Base-by-base conservation (phyloP, 331 rosid species). In the Prunus yedoensis region DNA sequence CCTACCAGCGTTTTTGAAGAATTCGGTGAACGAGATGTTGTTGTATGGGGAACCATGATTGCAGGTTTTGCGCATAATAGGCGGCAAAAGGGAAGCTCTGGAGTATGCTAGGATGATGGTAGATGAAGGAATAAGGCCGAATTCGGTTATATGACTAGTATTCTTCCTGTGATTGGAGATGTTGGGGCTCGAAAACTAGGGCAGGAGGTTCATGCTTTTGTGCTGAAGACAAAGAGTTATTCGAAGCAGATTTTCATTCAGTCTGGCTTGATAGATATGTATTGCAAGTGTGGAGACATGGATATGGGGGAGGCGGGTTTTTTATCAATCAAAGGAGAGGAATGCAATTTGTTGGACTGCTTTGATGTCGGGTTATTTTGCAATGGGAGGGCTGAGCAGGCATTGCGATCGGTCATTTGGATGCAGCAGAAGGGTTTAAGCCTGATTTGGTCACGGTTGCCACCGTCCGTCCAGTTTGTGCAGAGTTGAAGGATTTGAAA, bases 391-490 rank as follows among this genome's bases (percentile, higher is more conserved):
- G 84, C 81, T 1, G 93, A 93, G 80, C 96, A 86, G 85, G 97
- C 97, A 4, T 63, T 93, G 54, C 82, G 89, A 82, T 89, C 96
- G 14, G 79, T 88, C 23, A 57, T 89, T 73, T 93, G 97, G 97
- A 93, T 93, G 97, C 96, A 93, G 89, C 94, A 90, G 76, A 93
- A 86, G 97, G 97, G 54, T 84, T 86, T 80, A 86, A 53, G 88
- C 97, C 94, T 5, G 97, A 93, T 74, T 75, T 83, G 10, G 91
- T 90, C 52, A 90, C 94, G 0, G 76, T 93, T 63, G 94, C 97
- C 57, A 90, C 93, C 30, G 83, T 84, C 66, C 83, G 89, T 82
- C 94, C 96, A 15, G 80, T 93, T 71, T 93, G 97, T 84, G 86
- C 93, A 41, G 84, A 90, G 77, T 85, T 93, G 85, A 86, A 78